Base-by-base conservation (phyloP, 2,329 filamentous ascomycete species). In the Dactylellina drechsleri region DNA sequence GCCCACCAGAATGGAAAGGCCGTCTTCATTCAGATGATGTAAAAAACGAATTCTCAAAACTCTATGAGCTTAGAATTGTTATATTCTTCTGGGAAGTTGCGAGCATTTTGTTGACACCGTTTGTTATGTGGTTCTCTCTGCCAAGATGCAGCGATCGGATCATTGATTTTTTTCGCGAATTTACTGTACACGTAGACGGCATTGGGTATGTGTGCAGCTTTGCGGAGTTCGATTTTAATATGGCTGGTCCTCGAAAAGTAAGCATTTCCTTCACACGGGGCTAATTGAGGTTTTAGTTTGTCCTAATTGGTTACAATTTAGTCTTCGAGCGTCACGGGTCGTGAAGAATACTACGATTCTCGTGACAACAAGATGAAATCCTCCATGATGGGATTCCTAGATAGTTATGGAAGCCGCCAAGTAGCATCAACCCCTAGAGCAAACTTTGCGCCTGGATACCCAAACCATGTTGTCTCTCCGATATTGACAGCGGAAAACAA, bases 301-400 rank as follows among this genome's bases (percentile, higher is more conserved):
- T 52, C 62, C 45, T 77, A 75, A 47, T 77, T 26, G 40, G 6
- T 47, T 47, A 2, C 43, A 47, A 12, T 47, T 18, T 45, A 74
- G 70, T 50, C 62, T 10, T 62, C 62, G 23, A 74, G 62, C n/a
- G 59, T 74, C 20, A 49, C 58, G 66, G 57, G 78, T 8, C 89
- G 95, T 10, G 92, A 95, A 72, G 93, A 97, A 78, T 98, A 98
- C 81, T 98, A 95, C 80, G 89, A 92, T 20, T 92, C 93, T 8
- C 97, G 97, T 80, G 93, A 99, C 80, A 92, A 93, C 77, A 99
- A 99, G 83, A 97, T 99, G 92, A 90, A 95, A n/a, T 92, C 93
- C 15, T 98, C 94, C 0, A 95, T 97, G 81, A 93, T 95, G 79
- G 93, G 93, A 1, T 99, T 99, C 81, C 85, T 97, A 72, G 93